phyloP scores from a whole-genome alignment of 2,329 filamentous ascomycete genomes.

The Fusarium paranaense region DNA sequence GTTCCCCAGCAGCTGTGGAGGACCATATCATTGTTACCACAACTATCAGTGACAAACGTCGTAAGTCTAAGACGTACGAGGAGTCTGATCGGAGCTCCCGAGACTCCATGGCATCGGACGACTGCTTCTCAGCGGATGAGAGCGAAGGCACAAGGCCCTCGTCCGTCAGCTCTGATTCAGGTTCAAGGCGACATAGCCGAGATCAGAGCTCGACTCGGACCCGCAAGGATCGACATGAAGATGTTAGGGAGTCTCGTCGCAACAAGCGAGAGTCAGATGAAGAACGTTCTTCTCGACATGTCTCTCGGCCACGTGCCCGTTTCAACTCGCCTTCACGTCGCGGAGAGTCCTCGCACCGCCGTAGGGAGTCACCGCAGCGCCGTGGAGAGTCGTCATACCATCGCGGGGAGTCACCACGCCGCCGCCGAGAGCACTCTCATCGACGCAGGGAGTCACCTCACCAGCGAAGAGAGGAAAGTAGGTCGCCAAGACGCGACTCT shows the following conservation, averaged over 20 bases:
- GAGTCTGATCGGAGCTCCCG: slow-evolving; percentile 18
- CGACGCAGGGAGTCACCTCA: background rate
- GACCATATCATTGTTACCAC: slow-evolving; percentile 7
- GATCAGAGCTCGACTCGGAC: slow-evolving; percentile 19
- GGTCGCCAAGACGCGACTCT: slow-evolving; percentile 20
- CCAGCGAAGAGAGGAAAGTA: slow-evolving; percentile 1
- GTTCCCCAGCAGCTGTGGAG: background rate
- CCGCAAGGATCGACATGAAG: slow-evolving; percentile 5
- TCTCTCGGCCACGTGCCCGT: slow-evolving; percentile 20
- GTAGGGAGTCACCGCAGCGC: background rate
- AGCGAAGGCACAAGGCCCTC: slow-evolving; percentile 32
- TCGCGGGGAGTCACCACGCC: background rate
- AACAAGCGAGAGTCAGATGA: slow-evolving; percentile 1
- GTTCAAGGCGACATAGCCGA: background rate
- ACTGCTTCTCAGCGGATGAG: slow-evolving; percentile 17
- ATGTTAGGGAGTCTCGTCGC: slow-evolving; percentile 12
- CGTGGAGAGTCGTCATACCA: background rate
- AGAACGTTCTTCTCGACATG: background rate
- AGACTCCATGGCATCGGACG: slow-evolving; percentile 15
- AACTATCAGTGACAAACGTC: background rate
- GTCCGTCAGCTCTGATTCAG: slow-evolving; percentile 22
- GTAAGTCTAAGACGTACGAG: background rate
- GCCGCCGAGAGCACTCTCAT: background rate
- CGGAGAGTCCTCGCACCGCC: background rate
- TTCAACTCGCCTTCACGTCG: slow-evolving; percentile 11